Percentiles rank a stretch among this genome's conserved stretches.
Evolutionary conservation across 2,329 filamentous ascomycete genomes (phyloP).

Genomic region (Aureobasidium vineae): DNA sequence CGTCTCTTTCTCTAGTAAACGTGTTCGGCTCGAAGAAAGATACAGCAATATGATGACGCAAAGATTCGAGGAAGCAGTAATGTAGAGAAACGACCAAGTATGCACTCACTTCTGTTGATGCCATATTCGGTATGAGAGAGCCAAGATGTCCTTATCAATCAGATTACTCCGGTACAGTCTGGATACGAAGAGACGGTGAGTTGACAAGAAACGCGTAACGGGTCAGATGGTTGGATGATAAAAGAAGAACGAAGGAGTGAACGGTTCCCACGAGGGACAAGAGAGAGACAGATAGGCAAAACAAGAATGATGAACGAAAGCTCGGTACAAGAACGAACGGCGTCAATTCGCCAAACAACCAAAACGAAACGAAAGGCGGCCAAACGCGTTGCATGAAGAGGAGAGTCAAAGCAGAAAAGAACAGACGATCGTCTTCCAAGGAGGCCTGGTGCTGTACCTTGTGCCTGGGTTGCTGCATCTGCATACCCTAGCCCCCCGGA

Average conservation of each 20-base stretch:
- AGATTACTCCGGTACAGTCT: neutral
- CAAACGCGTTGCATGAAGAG: constrained; percentile 4
- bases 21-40: neutral
- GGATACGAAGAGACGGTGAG: constrained; percentile 12
- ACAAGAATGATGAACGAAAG: neutral
- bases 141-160: constrained; percentile 14
- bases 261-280: constrained; percentile 5
- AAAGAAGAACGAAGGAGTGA: constrained; percentile 9
- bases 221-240: constrained; percentile 2
- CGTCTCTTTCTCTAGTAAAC: too few species aligned
- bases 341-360: constrained; percentile 4
- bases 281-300: constrained; percentile 11
- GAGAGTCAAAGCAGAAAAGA: constrained; percentile 10
- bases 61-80: neutral
- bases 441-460: constrained; percentile 13
- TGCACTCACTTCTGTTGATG: constrained; percentile 15
- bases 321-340: constrained; percentile 5
- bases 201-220: constrained; percentile 23
- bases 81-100: neutral
- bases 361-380: constrained; percentile 6
- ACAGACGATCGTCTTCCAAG: constrained; percentile 17
- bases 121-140: neutral
- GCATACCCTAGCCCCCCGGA: constrained; percentile 22
- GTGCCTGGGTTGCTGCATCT: constrained; percentile 23
- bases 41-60: too few species aligned